Conservation (phyloP, 2,329 filamentous ascomycete species). For the Kalmusia sp. region DNA sequence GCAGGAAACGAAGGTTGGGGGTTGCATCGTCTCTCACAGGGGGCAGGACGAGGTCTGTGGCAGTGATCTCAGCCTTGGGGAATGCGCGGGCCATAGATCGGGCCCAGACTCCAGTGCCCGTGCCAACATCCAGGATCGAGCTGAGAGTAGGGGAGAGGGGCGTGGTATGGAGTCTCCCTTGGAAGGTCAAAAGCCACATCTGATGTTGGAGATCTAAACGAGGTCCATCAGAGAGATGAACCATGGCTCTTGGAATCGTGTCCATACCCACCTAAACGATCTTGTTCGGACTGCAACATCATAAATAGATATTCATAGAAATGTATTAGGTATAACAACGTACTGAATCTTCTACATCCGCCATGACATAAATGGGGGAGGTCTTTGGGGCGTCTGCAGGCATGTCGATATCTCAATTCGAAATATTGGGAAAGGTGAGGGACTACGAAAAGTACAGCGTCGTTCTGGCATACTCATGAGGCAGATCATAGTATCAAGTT, state of each 20-base stretch:
- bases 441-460: too few relatives aligned
- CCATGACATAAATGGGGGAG: constrained; percentile 8
- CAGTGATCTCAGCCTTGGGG: not conserved
- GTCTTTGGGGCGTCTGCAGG: too few relatives aligned
- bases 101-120: constrained; percentile 1
- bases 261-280: constrained; percentile 1
- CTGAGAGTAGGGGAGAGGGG: not conserved
- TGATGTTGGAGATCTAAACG: constrained; percentile 1
- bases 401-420: too few relatives aligned
- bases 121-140: constrained; percentile 2
- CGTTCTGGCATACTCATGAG: too few relatives aligned
- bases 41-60: not conserved
- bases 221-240: too few relatives aligned
- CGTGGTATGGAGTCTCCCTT: constrained; percentile 3
- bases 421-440: too few relatives aligned
- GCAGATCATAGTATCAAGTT: too few relatives aligned
- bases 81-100: not conserved
- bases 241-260: too few relatives aligned
- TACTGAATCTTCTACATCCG: constrained; percentile 5
- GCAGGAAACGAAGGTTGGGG: not conserved
- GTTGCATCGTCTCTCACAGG: not conserved
- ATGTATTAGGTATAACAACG: not conserved
- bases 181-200: constrained; percentile 5
- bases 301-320: not conserved
- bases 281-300: not conserved